Base-by-base conservation (phyloP, 2,329 filamentous ascomycete species). In the Arthrobotrys megalospora region DNA sequence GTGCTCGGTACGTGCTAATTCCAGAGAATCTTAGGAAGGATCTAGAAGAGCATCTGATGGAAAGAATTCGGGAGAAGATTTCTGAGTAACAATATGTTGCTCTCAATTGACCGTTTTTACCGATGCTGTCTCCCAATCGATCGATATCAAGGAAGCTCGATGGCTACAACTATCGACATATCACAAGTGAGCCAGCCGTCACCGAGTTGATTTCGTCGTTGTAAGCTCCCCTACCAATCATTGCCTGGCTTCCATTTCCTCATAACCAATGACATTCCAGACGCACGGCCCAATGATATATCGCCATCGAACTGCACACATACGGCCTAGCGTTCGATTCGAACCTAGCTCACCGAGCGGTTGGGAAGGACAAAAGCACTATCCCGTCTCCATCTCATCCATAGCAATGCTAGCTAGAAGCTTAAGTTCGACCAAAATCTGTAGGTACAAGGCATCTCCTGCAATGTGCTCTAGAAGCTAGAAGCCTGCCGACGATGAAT, bases 401-500 rank as follows among this genome's bases (percentile, higher is more conserved):
- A 53, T 53, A 10, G 50, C 50, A 53, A 14, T 53, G 14, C 14
- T 16, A 34, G 36, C 12, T 8, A 19, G 28, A 16, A 36, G 8
- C 47, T 52, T 28, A 28, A 28, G 24, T 5, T 28, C 14, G 28
- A 53, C 19, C 6, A 12, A 36, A 53, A 36, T n/a, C 28, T 53
- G 50, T 53, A 53, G 50, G 50, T 53, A 53, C 50, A 53, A 16
- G 24, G 50, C 52, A 58, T 38, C 34, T 41, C 24, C 32, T 58
- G 52, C 52, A 58, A 38, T 11, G 19, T 21, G 10, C 47, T 16
- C 43, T 6, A 2, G 14, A 21, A 52, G 12, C 14, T 34, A 38
- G 36, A 38, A 12, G 36, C 11, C 12, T 24, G 47, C 14, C 21
- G 11, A 52, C 21, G 45, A 21, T 7, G 48, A 12, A 36, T 55